Percentiles rank a stretch among this genome's conserved stretches.
These are phyloP conservation scores for Magnolia officinalis DNA, from an alignment of 164 flowering plant species.

Conservation along the genomic window DNA sequence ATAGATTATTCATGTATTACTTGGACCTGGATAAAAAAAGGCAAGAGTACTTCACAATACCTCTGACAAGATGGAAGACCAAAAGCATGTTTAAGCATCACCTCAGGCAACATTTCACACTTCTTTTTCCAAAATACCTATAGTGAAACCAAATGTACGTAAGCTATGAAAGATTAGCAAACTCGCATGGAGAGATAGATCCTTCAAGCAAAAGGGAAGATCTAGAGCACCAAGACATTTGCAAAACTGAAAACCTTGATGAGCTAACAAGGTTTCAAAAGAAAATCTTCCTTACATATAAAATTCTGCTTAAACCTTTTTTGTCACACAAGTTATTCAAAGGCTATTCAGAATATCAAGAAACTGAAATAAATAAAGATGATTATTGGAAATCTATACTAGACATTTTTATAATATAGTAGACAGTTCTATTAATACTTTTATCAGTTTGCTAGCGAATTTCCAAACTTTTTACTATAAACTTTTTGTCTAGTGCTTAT, in stretches of 20 bases:
- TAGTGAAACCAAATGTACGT: conserved; percentile 4
- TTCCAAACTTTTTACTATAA: too few relatives aligned
- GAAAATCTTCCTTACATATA: too few relatives aligned
- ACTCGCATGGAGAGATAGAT: not conserved
- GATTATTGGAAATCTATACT: too few relatives aligned
- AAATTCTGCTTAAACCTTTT: too few relatives aligned
- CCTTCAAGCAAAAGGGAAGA: not conserved
- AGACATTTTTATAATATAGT: too few relatives aligned
- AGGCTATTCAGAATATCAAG: too few relatives aligned
- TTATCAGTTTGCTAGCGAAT: too few relatives aligned
- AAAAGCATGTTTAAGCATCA: conserved; percentile 40
- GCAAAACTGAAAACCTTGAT: not conserved
- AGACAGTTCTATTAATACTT: too few relatives aligned
- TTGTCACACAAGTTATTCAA: too few relatives aligned
- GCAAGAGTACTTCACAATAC: conserved; percentile 14
- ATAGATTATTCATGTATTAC: not conserved
- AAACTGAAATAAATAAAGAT: too few relatives aligned
- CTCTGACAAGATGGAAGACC: conserved; percentile 45
- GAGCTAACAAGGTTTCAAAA: too few relatives aligned
- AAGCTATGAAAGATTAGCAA: not conserved
- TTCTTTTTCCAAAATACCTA: conserved; percentile 33
- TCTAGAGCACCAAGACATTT: not conserved
- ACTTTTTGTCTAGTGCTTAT: too few relatives aligned
- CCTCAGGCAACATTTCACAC: conserved; percentile 28
- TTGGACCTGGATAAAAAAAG: not conserved